Evolutionary conservation across 176 grass and related monocot species (phyloP), one percentile per base, ranked within the genome.

Genomic region (Avena insularis): DNA sequence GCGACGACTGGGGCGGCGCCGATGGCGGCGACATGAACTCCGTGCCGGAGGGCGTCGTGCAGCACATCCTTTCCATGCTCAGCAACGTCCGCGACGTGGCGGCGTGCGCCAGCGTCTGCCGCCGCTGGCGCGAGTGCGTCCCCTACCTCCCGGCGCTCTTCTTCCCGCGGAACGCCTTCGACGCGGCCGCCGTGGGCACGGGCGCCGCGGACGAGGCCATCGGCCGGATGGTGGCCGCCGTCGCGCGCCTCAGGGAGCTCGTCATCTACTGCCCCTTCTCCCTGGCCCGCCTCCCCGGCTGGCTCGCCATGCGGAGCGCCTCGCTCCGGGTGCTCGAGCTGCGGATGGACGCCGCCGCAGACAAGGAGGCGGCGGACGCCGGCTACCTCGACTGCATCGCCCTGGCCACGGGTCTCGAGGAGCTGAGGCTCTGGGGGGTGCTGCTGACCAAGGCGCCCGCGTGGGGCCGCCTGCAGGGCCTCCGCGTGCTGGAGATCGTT

Each of bases 241-340:
- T 90, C 46, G 53, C 53, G 46, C 82, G 89, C 68, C 87, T 99
- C 36, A 79, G 89, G 88, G 92, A 91, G 85, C 92, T 99, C 6
- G 94, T 99, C 71, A 86, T 99, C 60, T 99, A 99, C 85, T 96
- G 97, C 62, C 94, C 97, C 53, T 99, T 99, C 85, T 96, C 92
- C 85, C 71, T 93, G 13, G 35, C 89, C 14, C 66, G 76, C 40
- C 93, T 99, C 10, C 89, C 87, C 1, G 68, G 13, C 75, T 96
- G 94, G 94, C 71, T 99, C 66, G 62, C 79, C 54, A 68, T 76
- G 47, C 87, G 90, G 33, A 84, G 88, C 85, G 60, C 81, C 23
- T 90, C 92, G 69, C 94, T 99, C 25, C 90, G 94, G 38, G 64
- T 90, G 31, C 87, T 99, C 67, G 97, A 99, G 87, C 89, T 99